Conservation (phyloP, 2,329 filamentous ascomycete genomes). For the Pezicula neosporulosa region DNA sequence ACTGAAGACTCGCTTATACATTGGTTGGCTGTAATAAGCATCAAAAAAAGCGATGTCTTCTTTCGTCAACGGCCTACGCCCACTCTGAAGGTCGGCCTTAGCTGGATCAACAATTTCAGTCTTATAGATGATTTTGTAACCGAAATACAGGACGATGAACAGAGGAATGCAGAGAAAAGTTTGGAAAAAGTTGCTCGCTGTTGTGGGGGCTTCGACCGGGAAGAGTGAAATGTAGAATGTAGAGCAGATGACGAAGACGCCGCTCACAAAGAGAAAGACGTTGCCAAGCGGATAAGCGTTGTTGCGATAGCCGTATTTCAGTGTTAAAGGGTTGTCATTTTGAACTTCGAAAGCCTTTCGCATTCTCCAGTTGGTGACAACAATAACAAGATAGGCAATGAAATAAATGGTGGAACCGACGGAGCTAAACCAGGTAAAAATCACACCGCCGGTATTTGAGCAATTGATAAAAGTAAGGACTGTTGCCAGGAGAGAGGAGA, state of each 20-base stretch:
- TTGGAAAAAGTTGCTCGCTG: neutral
- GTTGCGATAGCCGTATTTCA: neutral
- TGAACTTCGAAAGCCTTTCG: neutral
- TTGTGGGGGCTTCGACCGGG: neutral
- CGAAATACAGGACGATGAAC: slow-evolving; percentile 74
- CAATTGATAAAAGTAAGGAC: neutral
- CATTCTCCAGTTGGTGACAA: neutral
- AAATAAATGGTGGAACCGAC: neutral
- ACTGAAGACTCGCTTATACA: neutral
- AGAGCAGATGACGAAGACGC: neutral
- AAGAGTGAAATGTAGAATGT: neutral
- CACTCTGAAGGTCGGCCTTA: neutral
- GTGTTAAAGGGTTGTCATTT: neutral
- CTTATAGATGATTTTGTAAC: slow-evolving; percentile 1
- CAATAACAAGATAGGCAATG: neutral
- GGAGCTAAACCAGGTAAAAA: neutral
- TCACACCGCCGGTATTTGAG: neutral
- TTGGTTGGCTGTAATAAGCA: neutral
- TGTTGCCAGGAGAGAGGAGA: neutral
- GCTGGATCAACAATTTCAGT: neutral
- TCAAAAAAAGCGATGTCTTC: neutral
- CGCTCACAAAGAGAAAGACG: neutral
- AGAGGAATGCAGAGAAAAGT: slow-evolving; percentile 50
- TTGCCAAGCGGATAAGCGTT: neutral
- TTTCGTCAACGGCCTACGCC: neutral